Conservation (phyloP, 2,329 filamentous ascomycete species). For the Dryadomyces sulphureus region DNA sequence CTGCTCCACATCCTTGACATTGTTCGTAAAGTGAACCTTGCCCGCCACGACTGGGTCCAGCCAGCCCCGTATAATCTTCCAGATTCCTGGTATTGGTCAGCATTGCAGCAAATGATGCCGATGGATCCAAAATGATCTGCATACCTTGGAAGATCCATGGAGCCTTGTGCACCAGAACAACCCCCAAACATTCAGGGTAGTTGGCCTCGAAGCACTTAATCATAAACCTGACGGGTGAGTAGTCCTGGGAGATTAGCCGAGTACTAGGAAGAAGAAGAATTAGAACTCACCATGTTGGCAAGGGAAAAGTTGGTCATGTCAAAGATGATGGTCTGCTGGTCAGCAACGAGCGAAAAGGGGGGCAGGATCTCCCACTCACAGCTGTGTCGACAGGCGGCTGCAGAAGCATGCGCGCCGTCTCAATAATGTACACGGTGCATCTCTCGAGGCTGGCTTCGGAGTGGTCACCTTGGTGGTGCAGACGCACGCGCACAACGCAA, state of each 20-base stretch:
- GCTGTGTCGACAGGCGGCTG: constrained; percentile 76
- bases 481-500: constrained; percentile 66
- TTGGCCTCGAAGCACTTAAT: constrained; percentile 99
- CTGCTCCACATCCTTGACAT: constrained; percentile 58
- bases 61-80: constrained; percentile 92
- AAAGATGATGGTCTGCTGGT: constrained; percentile 66
- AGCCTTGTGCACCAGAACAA: constrained; percentile 85
- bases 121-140: constrained; percentile 12
- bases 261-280: background rate
- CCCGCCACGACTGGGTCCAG: constrained; percentile 88
- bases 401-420: constrained; percentile 78
- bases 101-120: background rate
- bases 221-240: constrained; percentile 95
- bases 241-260: constrained; percentile 44
- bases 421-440: constrained; percentile 88
- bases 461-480: constrained; percentile 75
- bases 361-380: constrained; percentile 36
- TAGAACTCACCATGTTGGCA: constrained; percentile 69
- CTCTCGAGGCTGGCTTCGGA: constrained; percentile 67
- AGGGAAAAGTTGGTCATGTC: constrained; percentile 91
- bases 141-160: constrained; percentile 91
- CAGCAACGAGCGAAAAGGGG: background rate
- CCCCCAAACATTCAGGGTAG: constrained; percentile 83
- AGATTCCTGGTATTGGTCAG: constrained; percentile 68
- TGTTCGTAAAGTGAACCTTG: constrained; percentile 90